Conservation (phyloP, 768 basidiomycete species). For the Tephrocybe sp. region DNA sequence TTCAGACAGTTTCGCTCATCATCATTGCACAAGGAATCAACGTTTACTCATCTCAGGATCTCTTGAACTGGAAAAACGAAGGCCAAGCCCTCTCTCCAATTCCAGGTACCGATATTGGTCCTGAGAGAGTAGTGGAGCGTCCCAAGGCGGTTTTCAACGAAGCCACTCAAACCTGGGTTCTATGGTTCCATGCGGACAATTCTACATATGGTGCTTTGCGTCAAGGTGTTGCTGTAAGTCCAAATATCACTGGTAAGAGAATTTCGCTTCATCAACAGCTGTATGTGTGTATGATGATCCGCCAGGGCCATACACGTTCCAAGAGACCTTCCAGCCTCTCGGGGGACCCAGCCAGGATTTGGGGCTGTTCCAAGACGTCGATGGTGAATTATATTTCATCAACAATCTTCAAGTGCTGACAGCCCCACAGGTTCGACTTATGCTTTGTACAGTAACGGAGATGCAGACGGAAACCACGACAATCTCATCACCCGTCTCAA, state of each 20-base stretch:
- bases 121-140: constrained; percentile 24
- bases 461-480: constrained; percentile 21
- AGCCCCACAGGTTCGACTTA: constrained; percentile 16
- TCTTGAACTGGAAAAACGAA: constrained; percentile 27
- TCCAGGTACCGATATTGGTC: constrained; percentile 23
- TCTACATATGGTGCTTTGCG: constrained; percentile 25
- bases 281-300: not conserved
- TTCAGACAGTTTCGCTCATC: not conserved
- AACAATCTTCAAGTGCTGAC: not conserved
- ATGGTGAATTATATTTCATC: constrained; percentile 6
- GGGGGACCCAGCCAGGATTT: constrained; percentile 23
- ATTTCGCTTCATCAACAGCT: no score
- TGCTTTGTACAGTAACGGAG: constrained; percentile 25
- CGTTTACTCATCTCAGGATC: constrained; percentile 25
- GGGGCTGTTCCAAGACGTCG: constrained; percentile 21
- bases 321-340: constrained; percentile 19
- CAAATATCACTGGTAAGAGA: constrained; percentile 24
- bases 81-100: constrained; percentile 25
- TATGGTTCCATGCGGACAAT: constrained; percentile 30
- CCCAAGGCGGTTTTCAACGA: constrained; percentile 26
- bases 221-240: constrained; percentile 26
- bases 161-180: constrained; percentile 21
- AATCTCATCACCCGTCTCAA: constrained; percentile 23
- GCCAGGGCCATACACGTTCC: constrained; percentile 23
- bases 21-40: constrained; percentile 18